phyloP scores from a whole-genome alignment of 257 asterid genomes.

The Fraxinus anomala region DNA sequence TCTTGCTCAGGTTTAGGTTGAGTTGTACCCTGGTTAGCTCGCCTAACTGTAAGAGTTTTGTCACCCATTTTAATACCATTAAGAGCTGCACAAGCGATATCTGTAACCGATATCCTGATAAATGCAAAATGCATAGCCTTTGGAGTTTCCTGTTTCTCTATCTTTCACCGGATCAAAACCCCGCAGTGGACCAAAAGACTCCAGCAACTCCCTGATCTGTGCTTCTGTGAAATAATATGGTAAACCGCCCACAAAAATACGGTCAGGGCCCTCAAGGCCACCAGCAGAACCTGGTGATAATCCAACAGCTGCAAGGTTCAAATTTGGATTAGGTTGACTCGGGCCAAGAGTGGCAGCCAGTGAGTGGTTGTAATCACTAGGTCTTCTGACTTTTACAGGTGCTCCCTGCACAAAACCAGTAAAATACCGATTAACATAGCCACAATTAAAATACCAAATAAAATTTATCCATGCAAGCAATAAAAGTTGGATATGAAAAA shows the following conservation, averaged over 20 bases:
- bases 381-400: conserved; percentile 97
- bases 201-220: conserved; percentile 92
- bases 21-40: conserved; percentile 84
- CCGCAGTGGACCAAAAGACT: conserved; percentile 91
- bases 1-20: conserved; percentile 98
- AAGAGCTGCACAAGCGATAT: conserved; percentile 97
- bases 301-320: conserved; percentile 92
- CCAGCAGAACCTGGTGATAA: conserved; percentile 89
- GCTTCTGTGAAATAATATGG: conserved; percentile 92
- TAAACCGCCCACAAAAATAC: conserved; percentile 91
- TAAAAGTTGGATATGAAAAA: background rate
- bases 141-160: conserved; percentile 96
- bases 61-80: conserved; percentile 99
- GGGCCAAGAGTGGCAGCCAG: conserved; percentile 98
- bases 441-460: background rate
- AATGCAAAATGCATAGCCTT: conserved; percentile 98
- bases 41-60: conserved; percentile 92
- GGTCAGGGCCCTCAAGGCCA: conserved; percentile 97
- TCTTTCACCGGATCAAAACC: conserved; percentile 97
- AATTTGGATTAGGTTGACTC: conserved; percentile 83
- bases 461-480: background rate
- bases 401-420: conserved; percentile 61
- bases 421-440: background rate
- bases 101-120: conserved; percentile 91
- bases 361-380: conserved; percentile 95